Evolutionary conservation across 352 stramenopile genomes (phyloP).

Genomic region (Phytophthora sp.): DNA sequence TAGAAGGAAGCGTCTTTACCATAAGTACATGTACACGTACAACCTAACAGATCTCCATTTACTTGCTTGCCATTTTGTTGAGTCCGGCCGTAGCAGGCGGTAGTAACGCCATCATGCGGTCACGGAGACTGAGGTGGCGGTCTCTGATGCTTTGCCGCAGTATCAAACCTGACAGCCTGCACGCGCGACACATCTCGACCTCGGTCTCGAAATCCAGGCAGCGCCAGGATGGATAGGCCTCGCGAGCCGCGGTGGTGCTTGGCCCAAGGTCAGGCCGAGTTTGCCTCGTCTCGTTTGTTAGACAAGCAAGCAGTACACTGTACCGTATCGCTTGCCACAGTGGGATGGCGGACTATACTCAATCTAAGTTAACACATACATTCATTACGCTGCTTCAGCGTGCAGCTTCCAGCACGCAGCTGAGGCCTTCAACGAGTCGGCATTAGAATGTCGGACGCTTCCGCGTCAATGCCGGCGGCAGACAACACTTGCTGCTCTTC

Average conservation of each 20-base stretch:
- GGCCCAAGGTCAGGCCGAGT: too few relatives aligned
- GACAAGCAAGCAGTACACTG: constrained; percentile 9
- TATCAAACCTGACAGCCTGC: constrained; percentile 14
- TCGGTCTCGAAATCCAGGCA: constrained; percentile 24
- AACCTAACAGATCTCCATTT: neutral
- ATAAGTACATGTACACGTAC: constrained; percentile 19
- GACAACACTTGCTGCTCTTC: too few relatives aligned
- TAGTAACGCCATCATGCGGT: constrained; percentile 26
- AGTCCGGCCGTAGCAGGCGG: neutral
- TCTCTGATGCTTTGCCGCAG: constrained; percentile 8
- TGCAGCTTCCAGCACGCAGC: neutral
- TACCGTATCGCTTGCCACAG: constrained; percentile 12
- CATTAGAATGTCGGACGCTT: neutral
- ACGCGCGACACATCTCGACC: constrained; percentile 22
- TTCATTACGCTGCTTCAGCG: neutral
- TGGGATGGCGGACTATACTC: constrained; percentile 15
- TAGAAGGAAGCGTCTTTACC: constrained; percentile 4
- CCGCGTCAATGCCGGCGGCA: constrained; percentile 3
- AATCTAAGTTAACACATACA: constrained; percentile 5
- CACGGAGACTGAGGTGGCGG: constrained; percentile 15
- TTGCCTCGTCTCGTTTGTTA: constrained; percentile 31
- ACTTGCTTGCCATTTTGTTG: neutral
- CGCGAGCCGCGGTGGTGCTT: neutral
- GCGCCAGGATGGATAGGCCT: constrained; percentile 26
- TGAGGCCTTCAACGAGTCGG: constrained; percentile 10